Conservation (phyloP, 495 filamentous ascomycete species). For the Neurospora terricola region DNA sequence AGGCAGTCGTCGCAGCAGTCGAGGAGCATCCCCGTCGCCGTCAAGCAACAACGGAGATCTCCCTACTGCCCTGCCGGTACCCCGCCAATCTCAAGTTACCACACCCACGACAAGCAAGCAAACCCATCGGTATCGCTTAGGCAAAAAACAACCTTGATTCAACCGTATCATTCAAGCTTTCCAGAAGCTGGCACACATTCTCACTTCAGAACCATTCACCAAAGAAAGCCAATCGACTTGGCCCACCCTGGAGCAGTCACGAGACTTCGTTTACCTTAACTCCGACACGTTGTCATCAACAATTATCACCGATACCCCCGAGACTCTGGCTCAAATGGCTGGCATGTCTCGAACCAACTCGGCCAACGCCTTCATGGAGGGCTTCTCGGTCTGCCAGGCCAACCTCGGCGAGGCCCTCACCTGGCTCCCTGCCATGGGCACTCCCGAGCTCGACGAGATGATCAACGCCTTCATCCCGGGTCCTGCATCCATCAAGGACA, state of each 20-base stretch:
- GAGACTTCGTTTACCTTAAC: not conserved
- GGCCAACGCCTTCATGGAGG: constrained; percentile 27
- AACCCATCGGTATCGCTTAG: not conserved
- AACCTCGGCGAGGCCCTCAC: constrained; percentile 39
- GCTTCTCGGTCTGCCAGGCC: constrained; percentile 41
- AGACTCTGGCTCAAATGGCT: constrained; percentile 16
- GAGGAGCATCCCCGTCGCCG: not conserved
- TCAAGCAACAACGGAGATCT: not conserved
- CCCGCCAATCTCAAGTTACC: not conserved
- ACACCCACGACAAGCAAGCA: not conserved
- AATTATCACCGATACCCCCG: not conserved
- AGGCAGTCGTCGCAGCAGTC: not conserved
- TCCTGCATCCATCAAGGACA: constrained; percentile 37
- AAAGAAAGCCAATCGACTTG: not conserved
- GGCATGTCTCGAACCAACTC: constrained; percentile 30
- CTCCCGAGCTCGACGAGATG: constrained; percentile 42
- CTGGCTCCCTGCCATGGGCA: constrained; percentile 44
- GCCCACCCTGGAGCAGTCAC: not conserved
- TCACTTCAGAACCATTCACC: not conserved
- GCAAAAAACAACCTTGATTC: not conserved
- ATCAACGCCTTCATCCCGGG: constrained; percentile 42
- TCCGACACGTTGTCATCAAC: not conserved
- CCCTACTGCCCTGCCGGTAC: not conserved
- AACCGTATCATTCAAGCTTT: not conserved
- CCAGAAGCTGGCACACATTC: not conserved